phyloP scores from a whole-genome alignment of 352 stramenopile genomes.

The Phytophthora sojae region DNA sequence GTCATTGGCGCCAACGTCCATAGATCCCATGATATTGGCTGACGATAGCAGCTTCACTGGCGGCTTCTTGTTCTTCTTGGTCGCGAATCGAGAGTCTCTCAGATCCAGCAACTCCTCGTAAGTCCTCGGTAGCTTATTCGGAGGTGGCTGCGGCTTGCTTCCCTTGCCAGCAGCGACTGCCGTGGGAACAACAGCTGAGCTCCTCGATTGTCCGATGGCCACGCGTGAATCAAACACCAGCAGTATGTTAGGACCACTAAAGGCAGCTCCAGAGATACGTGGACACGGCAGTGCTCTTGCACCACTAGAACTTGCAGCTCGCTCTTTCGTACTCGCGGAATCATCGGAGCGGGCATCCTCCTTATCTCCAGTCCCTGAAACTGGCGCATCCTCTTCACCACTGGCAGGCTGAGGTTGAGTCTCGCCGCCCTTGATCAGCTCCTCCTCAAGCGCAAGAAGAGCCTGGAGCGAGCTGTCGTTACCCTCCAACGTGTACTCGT shows the following conservation, averaged over 20 bases:
- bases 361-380: conserved; percentile 26
- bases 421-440: conserved; percentile 63
- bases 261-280: conserved; percentile 79
- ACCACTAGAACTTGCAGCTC: conserved; percentile 20
- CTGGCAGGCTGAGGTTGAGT: conserved; percentile 16
- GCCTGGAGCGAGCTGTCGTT: conserved; percentile 57
- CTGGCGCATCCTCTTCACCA: conserved; percentile 33
- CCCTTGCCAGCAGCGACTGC: conserved; percentile 64
- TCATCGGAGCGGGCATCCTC: conserved; percentile 27
- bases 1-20: conserved; percentile 61
- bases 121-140: conserved; percentile 71
- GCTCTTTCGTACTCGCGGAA: conserved; percentile 24
- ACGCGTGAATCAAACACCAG: conserved; percentile 87
- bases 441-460: conserved; percentile 74
- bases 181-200: conserved; percentile 47
- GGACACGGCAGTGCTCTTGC: conserved; percentile 70
- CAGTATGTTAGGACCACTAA: conserved; percentile 87
- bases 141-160: conserved; percentile 39
- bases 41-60: conserved; percentile 62
- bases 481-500: conserved; percentile 71
- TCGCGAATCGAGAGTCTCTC: conserved; percentile 77
- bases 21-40: conserved; percentile 55
- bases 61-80: conserved; percentile 84
- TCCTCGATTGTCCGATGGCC: conserved; percentile 75
- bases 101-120: conserved; percentile 82